Evolutionary conservation across 1,139 yeast species (phyloP).

Genomic region (Saccharomycopsis hybrid): DNA sequence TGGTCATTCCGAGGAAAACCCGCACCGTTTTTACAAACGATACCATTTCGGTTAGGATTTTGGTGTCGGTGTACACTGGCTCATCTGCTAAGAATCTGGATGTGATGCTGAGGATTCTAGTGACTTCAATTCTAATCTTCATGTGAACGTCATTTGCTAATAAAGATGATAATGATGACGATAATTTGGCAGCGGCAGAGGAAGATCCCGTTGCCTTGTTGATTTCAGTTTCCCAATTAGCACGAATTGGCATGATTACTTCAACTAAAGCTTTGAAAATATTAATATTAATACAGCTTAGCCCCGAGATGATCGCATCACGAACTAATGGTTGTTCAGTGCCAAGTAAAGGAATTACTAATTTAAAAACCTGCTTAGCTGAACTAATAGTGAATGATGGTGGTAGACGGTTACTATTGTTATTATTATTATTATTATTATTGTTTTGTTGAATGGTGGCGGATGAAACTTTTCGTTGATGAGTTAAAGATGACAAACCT

Average conservation of each 20-base stretch:
- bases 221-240: slow-evolving; percentile 47
- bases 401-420: no score
- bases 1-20: slow-evolving; percentile 49
- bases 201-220: slow-evolving; percentile 17
- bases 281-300: slow-evolving; percentile 85
- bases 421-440: no score
- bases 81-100: slow-evolving; percentile 53
- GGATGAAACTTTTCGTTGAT: no score
- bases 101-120: slow-evolving; percentile 71
- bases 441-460: no score
- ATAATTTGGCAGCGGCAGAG: no score
- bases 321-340: slow-evolving; percentile 66
- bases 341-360: slow-evolving; percentile 77
- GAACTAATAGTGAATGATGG: slow-evolving; percentile 60
- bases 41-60: slow-evolving; percentile 62
- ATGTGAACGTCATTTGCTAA: slow-evolving; percentile 39
- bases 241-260: slow-evolving; percentile 61
- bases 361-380: slow-evolving; percentile 80
- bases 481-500: no score
- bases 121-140: slow-evolving; percentile 64
- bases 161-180: no score
- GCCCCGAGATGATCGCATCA: slow-evolving; percentile 81
- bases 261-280: slow-evolving; percentile 80
- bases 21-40: slow-evolving; percentile 61
- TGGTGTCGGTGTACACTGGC: slow-evolving; percentile 53